Conservation (phyloP, 1,284 basidiomycete species). For the Leccinum laetum region DNA sequence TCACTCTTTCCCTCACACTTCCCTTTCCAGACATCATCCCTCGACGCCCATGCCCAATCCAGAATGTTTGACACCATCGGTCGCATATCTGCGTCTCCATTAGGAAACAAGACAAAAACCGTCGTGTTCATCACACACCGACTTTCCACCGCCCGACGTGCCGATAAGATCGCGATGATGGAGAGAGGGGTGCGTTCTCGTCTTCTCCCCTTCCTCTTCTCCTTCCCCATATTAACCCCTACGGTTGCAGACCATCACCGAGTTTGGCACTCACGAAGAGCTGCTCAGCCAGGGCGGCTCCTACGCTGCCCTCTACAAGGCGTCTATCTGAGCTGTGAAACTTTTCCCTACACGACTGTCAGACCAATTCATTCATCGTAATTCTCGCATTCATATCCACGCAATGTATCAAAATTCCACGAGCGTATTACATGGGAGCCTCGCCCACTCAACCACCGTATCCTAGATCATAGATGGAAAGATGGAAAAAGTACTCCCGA, state of each 20-base stretch:
- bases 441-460: conserved; percentile 23
- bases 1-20: conserved; percentile 5
- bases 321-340: conserved; percentile 52
- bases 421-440: conserved; percentile 19
- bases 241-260: conserved; percentile 61
- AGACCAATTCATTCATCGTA: conserved; percentile 5
- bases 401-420: conserved; percentile 27
- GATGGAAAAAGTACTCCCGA: conserved; percentile 4
- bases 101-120: conserved; percentile 61
- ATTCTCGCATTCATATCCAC: conserved; percentile 24
- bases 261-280: conserved; percentile 79
- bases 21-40: conserved; percentile 63
- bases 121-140: conserved; percentile 86
- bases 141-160: conserved; percentile 74
- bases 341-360: conserved; percentile 6
- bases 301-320: conserved; percentile 70
- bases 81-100: conserved; percentile 53
- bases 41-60: conserved; percentile 80
- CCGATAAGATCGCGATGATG: conserved; percentile 86
- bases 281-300: conserved; percentile 60
- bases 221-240: conserved; percentile 17
- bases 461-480: conserved; percentile 23
- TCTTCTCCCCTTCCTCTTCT: conserved; percentile 26
- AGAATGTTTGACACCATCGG: conserved; percentile 76
- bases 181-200: conserved; percentile 63